Conservation (phyloP, 139 green algal species). For the Chlorella sp. region DNA sequence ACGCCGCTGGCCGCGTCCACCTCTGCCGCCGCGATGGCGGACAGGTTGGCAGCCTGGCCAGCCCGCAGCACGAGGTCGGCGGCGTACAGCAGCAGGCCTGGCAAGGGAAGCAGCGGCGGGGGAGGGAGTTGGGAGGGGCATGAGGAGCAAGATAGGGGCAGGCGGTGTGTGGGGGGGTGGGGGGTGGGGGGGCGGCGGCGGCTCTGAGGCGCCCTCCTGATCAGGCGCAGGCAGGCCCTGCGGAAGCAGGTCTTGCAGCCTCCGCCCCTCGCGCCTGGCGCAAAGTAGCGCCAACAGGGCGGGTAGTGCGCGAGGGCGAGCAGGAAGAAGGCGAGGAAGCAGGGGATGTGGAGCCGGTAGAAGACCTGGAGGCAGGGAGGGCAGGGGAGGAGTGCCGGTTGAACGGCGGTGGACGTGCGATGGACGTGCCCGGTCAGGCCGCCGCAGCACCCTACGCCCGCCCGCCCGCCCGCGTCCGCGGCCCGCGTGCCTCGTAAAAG, state of each 20-base stretch:
- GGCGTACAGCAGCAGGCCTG: slow-evolving; percentile 30
- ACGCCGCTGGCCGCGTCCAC: not conserved
- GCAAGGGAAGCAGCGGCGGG: too few species aligned
- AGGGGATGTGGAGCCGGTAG: slow-evolving; percentile 13
- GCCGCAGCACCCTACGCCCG: too few species aligned
- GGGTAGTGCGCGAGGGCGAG: slow-evolving; percentile 23
- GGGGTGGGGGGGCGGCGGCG: too few species aligned
- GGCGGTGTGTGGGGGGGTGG: too few species aligned
- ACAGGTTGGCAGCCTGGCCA: slow-evolving; percentile 6
- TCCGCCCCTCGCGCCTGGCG: not conserved
- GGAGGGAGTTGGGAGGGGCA: too few species aligned
- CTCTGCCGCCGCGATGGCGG: not conserved
- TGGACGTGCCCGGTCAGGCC: too few species aligned
- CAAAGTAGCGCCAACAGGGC: slow-evolving; percentile 1
- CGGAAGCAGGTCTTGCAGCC: too few species aligned
- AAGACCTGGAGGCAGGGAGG: slow-evolving; percentile 5
- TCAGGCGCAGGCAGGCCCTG: too few species aligned
- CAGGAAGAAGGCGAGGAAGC: slow-evolving; percentile 23
- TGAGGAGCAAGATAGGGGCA: too few species aligned
- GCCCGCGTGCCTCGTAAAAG: not conserved
- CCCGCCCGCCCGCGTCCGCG: not conserved
- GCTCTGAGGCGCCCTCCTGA: too few species aligned
- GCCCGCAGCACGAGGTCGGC: slow-evolving; percentile 17
- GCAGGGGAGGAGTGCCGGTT: not conserved
- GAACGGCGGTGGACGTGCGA: too few species aligned